Evolutionary conservation across 345 rosid genomes (phyloP).

Genomic region (Gossypium thurberi): DNA sequence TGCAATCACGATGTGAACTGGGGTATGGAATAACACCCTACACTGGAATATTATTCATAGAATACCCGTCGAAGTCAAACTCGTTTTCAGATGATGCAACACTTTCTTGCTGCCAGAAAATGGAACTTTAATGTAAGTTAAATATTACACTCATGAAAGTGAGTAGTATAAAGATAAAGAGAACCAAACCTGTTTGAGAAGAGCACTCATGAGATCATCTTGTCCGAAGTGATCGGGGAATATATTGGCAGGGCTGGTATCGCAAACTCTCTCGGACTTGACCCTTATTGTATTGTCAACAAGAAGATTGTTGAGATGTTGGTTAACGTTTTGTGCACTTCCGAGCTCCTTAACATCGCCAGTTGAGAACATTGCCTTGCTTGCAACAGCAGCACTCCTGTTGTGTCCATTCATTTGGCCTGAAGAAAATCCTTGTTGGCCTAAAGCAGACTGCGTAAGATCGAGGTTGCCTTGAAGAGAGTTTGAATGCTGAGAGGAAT

Average conservation of each 20-base stretch:
- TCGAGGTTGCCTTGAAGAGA: constrained; percentile 32
- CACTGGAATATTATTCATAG: constrained; percentile 62
- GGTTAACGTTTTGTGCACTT: constrained; percentile 28
- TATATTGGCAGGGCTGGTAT: constrained; percentile 31
- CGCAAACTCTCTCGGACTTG: constrained; percentile 60
- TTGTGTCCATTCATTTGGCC: constrained; percentile 43
- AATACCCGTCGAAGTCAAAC: constrained; percentile 73
- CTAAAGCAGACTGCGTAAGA: constrained; percentile 29
- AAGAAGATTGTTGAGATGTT: constrained; percentile 22
- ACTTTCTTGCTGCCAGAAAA: constrained; percentile 56
- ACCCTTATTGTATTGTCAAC: constrained; percentile 45
- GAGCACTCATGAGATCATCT: constrained; percentile 86
- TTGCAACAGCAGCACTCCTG: constrained; percentile 24
- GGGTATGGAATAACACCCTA: constrained; percentile 22
- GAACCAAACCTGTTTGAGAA: constrained; percentile 68
- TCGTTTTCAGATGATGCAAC: constrained; percentile 50
- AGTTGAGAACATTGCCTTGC: constrained; percentile 30
- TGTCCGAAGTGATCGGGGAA: constrained; percentile 56
- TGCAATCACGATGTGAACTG: constrained; percentile 8
- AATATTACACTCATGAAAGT: background rate
- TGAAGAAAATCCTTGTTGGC: constrained; percentile 49
- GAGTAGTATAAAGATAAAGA: background rate
- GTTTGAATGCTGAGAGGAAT: constrained; percentile 45
- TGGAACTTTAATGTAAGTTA: constrained; percentile 5
- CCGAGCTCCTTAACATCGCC: constrained; percentile 25